Base-by-base conservation (phyloP, 148 eudicot species). In the Cornus suecica region DNA sequence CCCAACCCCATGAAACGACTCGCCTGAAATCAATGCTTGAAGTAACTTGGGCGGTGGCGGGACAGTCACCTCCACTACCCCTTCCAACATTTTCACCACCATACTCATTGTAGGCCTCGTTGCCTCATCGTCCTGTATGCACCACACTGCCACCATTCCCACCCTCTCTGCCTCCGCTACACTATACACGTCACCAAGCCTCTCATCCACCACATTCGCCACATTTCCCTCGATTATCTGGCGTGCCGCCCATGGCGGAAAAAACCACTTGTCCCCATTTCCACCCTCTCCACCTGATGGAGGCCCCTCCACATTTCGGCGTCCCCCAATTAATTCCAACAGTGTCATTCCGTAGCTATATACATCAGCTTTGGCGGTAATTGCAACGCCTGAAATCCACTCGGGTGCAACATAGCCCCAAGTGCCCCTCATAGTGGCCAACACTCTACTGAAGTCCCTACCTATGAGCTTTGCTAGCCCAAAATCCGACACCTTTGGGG, bases 371-470 rank as follows among this genome's bases (percentile, higher is more conserved):
- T 92, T 90, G 70, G 87, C 78, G 22, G 97, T 90, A 41, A 92
- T 90, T 0, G 92, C 88, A 68, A 88, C 88, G 0, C 94, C 94
- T 3, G 94, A 90, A 51, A 92, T 92, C 97, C 97, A 92, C 80
- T 92, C 97, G 0, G 97, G 97, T 4, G 97, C 97, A 18, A 92
- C 92, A 51, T 92, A 92, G 1, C 97, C 97, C 92, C 94, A 84
- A 1, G 97, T 92, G 0, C 97, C 97, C 61, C 94, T 87, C 97
- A 88, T 90, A 20, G 94, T 88, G 1, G 89, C 92, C 71, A 92
- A 76, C 4, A 92, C 97, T 71, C 94, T 66, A 67, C 94, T 90
- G 42, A 85, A 87, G 78, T 92, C 97, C n/a, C 97, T 80, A 8
- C 97, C 92, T 7, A 92, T 80, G 22, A 92, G 84, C 87, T 88